Evolutionary conservation across 2,329 filamentous ascomycete species (phyloP).

Genomic region (Exophiala xenobiotica): DNA sequence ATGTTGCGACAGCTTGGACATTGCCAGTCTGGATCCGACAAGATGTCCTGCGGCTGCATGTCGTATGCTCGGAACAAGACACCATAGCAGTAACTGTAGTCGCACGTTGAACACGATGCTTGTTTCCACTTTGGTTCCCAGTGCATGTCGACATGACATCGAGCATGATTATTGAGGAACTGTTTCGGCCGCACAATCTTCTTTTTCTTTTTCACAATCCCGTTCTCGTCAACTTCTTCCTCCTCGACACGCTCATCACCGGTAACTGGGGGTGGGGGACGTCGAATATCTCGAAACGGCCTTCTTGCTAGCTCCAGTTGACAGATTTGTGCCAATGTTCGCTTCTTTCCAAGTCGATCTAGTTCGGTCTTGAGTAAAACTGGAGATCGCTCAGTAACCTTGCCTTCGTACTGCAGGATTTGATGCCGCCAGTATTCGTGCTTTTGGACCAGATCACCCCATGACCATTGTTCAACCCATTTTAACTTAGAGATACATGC

Average conservation of each 20-base stretch:
- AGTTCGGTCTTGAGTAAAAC: constrained; percentile 69
- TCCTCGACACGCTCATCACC: constrained; percentile 44
- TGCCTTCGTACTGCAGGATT: constrained; percentile 71
- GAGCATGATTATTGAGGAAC: constrained; percentile 50
- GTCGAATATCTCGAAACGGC: constrained; percentile 79
- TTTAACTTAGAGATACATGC: constrained; percentile 78
- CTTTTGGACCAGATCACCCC: constrained; percentile 71
- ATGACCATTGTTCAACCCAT: constrained; percentile 93
- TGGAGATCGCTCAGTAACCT: constrained; percentile 65
- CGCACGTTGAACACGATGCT: constrained; percentile 74
- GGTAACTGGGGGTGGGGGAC: constrained; percentile 46
- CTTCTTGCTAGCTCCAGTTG: constrained; percentile 79
- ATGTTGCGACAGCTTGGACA: constrained; percentile 84
- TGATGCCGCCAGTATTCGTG: constrained; percentile 82
- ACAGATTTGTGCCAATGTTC: constrained; percentile 86
- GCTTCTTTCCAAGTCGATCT: constrained; percentile 62
- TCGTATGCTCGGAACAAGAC: constrained; percentile 89
- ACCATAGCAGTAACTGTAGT: constrained; percentile 85
- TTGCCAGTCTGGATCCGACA: constrained; percentile 79
- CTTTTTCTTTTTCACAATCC: constrained; percentile 61
- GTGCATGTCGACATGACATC: constrained; percentile 81
- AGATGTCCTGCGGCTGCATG: constrained; percentile 76
- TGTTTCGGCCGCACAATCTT: constrained; percentile 62
- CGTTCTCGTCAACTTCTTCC: constrained; percentile 57
- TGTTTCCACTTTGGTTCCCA: constrained; percentile 82